Base-by-base conservation (phyloP, 2,329 filamentous ascomycete species). In the Colletotrichum salicis region DNA sequence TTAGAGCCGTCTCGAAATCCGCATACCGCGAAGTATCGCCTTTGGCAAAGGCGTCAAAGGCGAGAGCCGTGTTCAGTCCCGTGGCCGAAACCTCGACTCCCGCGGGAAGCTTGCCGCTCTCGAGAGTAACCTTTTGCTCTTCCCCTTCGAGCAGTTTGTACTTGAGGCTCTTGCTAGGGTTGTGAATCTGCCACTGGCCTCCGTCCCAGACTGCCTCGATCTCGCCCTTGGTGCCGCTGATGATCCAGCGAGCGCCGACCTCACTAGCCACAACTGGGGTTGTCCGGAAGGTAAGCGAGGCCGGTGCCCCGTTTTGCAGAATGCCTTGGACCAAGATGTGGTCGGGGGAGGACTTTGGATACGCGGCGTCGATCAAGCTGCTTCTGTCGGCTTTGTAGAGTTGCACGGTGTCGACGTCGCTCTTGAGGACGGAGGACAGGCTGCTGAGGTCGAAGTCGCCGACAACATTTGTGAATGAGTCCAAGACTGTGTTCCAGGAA, bases 221-320 rank as follows among this genome's bases (percentile, higher is more conserved):
- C 75, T 82, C 80, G 1, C 81, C 82, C 61, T 82, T 75, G 7
- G 78, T 81, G 19, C 82, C 82, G 1, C 79, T 78, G 67, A 84
- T 83, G 33, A 78, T 68, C 81, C 81, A 84, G 15, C 76, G 77
- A 27, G 79, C 62, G 11, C 71, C 74, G n/a, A 69, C 68, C 5
- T 67, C 74, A 57, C 80, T 77, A 8, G 78, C 68, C 0, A 76
- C 41, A 1, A 48, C 51, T 3, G 63, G 66, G 2, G 76, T 52
- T 8, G 77, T 76, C 45, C 77, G 76, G 37, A 75, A 76, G 54
- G 72, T 72, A 31, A 83, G 67, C 15, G 78, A 79, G 12, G 76
- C 80, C 5, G 78, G 51, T 2, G 76, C 80, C 22, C 78, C 81
- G 27, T 63, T 77, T n/a, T 75, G 64, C 1, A 83, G 77, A 2